Conservation (phyloP, 2,329 filamentous ascomycete species). For the Xylariomycetidae sp. region DNA sequence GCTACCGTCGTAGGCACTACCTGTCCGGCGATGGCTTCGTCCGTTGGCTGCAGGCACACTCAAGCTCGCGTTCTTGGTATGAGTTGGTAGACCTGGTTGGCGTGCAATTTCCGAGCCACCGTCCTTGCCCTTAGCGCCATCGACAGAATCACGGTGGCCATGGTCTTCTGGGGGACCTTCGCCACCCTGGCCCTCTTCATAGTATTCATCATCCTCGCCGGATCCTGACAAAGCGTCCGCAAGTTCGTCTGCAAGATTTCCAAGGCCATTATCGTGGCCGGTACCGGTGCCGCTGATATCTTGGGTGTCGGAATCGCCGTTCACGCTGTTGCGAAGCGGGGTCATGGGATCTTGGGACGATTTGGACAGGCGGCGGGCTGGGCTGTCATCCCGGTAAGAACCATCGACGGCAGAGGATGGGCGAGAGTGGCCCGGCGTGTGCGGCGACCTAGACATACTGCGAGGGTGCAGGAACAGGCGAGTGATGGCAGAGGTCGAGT, state of each 20-base stretch:
- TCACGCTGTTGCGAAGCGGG: constrained; percentile 40
- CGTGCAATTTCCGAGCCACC: constrained; percentile 36
- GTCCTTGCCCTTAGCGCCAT: constrained; percentile 31
- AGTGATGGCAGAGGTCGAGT: too few species aligned
- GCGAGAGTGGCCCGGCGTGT: constrained; percentile 54
- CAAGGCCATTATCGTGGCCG: constrained; percentile 51
- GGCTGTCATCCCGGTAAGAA: constrained; percentile 30
- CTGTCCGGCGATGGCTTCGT: constrained; percentile 44
- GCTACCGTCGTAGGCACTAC: constrained; percentile 63
- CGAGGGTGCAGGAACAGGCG: too few species aligned
- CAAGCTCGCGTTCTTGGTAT: constrained; percentile 34
- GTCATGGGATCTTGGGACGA: constrained; percentile 46
- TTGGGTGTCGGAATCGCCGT: constrained; percentile 42
- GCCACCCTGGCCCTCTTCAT: constrained; percentile 32
- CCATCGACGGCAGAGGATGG: constrained; percentile 48
- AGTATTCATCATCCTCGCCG: constrained; percentile 50
- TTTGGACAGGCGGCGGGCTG: constrained; percentile 43
- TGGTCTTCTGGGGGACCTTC: constrained; percentile 17
- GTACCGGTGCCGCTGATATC: constrained; percentile 38
- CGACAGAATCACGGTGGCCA: too few species aligned
- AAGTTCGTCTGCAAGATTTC: constrained; percentile 75
- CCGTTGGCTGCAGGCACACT: constrained; percentile 36
- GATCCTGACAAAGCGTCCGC: constrained; percentile 66
- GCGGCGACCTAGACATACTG: constrained; percentile 45
- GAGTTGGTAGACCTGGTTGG: constrained; percentile 21